Conservation (phyloP, 2,329 filamentous ascomycete species). For the Microdochium paspali region DNA sequence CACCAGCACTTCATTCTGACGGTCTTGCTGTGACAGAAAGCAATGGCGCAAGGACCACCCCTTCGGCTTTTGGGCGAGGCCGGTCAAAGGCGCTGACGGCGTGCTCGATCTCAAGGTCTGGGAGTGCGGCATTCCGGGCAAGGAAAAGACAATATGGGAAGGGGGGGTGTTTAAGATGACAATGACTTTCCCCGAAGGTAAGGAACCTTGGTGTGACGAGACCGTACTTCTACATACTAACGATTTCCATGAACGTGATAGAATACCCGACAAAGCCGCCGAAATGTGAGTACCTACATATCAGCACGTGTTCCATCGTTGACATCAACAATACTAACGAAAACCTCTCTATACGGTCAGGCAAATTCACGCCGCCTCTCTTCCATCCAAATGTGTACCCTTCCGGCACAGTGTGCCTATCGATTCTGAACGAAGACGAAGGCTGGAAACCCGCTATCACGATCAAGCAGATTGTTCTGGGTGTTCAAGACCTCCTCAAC, state of each 20-base stretch:
- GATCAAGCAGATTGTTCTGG: constrained; percentile 92
- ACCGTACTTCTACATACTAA: constrained; percentile 7
- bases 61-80: constrained; percentile 93
- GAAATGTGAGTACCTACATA: constrained; percentile 64
- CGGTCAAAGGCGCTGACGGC: constrained; percentile 67
- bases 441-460: constrained; percentile 98
- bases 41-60: constrained; percentile 96
- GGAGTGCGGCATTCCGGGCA: constrained; percentile 95
- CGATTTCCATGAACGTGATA: constrained; percentile 23
- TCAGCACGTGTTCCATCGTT: not conserved
- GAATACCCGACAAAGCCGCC: constrained; percentile 98
- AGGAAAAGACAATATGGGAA: constrained; percentile 95
- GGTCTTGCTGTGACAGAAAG: constrained; percentile 48
- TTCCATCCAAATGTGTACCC: constrained; percentile 99
- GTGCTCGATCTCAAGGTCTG: constrained; percentile 88
- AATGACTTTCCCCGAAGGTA: constrained; percentile 88
- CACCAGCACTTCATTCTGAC: no score
- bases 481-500: constrained; percentile 90
- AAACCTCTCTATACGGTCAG: constrained; percentile 53
- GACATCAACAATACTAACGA: constrained; percentile 4
- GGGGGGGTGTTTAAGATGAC: constrained; percentile 95
- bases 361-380: constrained; percentile 91
- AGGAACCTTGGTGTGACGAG: constrained; percentile 20
- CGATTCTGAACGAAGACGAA: constrained; percentile 96
- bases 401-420: constrained; percentile 93